Conservation (phyloP, 2,329 filamentous ascomycete genomes). For the Diatrype stigma region DNA sequence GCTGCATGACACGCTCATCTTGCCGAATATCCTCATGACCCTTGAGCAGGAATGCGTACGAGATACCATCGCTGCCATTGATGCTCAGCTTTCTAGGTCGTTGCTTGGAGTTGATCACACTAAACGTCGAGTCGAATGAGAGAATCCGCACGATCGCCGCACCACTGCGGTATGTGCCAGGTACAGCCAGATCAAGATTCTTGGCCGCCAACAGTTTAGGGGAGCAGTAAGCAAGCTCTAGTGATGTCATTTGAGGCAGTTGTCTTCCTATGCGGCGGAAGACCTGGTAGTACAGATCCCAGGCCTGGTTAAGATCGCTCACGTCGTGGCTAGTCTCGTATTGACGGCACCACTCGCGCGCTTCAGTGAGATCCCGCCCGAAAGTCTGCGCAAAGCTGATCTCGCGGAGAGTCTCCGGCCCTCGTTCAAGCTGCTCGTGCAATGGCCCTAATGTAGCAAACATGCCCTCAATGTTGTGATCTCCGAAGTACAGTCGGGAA, state of each 20-base stretch:
- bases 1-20: constrained; percentile 98
- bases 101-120: constrained; percentile 95
- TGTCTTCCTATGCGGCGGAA: constrained; percentile 95
- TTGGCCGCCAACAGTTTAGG: constrained; percentile 83
- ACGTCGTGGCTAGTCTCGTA: constrained; percentile 86
- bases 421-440: constrained; percentile 85
- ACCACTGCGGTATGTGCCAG: constrained; percentile 83
- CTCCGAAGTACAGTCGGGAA: constrained; percentile 92
- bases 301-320: constrained; percentile 94
- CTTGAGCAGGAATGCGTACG: constrained; percentile 89
- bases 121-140: constrained; percentile 85
- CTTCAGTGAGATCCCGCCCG: constrained; percentile 89
- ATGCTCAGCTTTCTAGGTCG: constrained; percentile 84
- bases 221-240: constrained; percentile 95
- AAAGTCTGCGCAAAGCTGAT: constrained; percentile 98
- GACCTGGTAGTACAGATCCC: constrained; percentile 98
- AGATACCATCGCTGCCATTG: constrained; percentile 81
- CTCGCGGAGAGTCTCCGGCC: constrained; percentile 88
- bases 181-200: constrained; percentile 89
- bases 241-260: constrained; percentile 82
- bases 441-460: constrained; percentile 84
- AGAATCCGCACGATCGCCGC: constrained; percentile 76
- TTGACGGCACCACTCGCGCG: constrained; percentile 90
- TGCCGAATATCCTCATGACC: constrained; percentile 99
- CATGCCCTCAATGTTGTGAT: constrained; percentile 97